Evolutionary conservation across 176 grass and related monocot genomes (phyloP).

Genomic region (Tillandsia leiboldiana): DNA sequence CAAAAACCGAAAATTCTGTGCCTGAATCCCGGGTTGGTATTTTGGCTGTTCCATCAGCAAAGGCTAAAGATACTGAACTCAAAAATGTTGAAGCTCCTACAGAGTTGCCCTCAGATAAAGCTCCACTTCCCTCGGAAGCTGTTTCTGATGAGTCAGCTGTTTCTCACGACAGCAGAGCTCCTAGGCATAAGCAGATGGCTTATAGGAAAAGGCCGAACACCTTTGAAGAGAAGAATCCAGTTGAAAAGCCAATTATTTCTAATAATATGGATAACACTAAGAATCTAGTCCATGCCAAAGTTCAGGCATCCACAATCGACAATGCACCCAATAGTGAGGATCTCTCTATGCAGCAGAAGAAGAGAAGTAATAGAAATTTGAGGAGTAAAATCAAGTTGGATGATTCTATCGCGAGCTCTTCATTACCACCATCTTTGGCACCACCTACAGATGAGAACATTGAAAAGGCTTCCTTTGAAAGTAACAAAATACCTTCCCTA

Average conservation of each 20-base stretch:
- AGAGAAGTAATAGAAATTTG: conserved; percentile 32
- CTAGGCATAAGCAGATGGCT: conserved; percentile 40
- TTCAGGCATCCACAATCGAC: conserved; percentile 14
- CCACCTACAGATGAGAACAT: conserved; percentile 24
- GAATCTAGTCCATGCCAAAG: conserved; percentile 26
- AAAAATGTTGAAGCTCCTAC: conserved; percentile 18
- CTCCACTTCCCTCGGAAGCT: conserved; percentile 14
- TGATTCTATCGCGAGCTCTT: conserved; percentile 29
- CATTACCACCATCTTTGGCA: conserved; percentile 17
- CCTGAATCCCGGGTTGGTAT: conserved; percentile 13
- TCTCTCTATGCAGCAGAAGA: conserved; percentile 57
- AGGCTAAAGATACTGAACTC: conserved; percentile 12
- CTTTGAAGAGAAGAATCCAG: conserved; percentile 26
- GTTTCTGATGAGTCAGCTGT: conserved; percentile 17
- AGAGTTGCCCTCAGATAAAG: conserved; percentile 10
- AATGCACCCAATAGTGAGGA: conserved; percentile 31
- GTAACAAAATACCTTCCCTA: conserved; percentile 27
- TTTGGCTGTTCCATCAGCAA: conserved; percentile 2
- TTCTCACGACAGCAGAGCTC: conserved; percentile 28
- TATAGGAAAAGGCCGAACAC: conserved; percentile 60
- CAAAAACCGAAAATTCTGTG: conserved; percentile 13
- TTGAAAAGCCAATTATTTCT: conserved; percentile 33
- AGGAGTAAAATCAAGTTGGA: conserved; percentile 82
- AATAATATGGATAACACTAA: conserved; percentile 28
- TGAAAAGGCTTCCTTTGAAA: conserved; percentile 26